Percentiles rank a stretch among this genome's conserved stretches.
Evolutionary conservation across 768 basidiomycete genomes (phyloP).

Genomic region (Boletus vinaceobasis): DNA sequence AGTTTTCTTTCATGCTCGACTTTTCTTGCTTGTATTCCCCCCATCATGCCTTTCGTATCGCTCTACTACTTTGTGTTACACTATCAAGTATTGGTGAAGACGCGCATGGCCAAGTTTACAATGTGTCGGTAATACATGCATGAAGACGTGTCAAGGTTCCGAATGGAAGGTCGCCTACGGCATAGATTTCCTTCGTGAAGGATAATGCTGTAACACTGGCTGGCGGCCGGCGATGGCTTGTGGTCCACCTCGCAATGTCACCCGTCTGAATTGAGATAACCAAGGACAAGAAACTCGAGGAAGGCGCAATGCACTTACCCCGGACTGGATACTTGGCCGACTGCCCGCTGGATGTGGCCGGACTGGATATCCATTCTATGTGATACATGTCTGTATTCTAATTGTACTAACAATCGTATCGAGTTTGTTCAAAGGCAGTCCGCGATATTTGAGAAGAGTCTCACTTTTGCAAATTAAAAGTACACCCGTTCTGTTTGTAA

Average conservation of each 20-base stretch:
- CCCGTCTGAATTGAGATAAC: slow-evolving; percentile 24
- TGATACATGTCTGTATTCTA: slow-evolving; percentile 5
- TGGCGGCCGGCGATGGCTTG: slow-evolving; percentile 3
- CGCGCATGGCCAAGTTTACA: slow-evolving; percentile 35
- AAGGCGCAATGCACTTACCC: neutral
- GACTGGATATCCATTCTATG: neutral
- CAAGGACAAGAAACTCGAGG: slow-evolving; percentile 15
- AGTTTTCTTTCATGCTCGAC: slow-evolving; percentile 56
- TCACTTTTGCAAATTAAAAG: neutral
- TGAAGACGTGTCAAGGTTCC: slow-evolving; percentile 29
- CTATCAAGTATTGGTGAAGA: slow-evolving; percentile 38
- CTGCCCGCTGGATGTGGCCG: neutral
- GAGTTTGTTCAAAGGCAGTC: neutral
- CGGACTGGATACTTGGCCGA: slow-evolving; percentile 5
- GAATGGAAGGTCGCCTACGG: slow-evolving; percentile 12
- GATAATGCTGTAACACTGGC: slow-evolving; percentile 1
- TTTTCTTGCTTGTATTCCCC: slow-evolving; percentile 46
- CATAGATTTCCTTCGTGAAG: slow-evolving; percentile 18
- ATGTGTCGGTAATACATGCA: slow-evolving; percentile 37
- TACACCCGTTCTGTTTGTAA: neutral
- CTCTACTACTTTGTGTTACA: slow-evolving; percentile 47
- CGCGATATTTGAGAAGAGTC: neutral
- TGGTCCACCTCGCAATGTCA: neutral
- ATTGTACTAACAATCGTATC: neutral
- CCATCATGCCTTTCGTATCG: slow-evolving; percentile 39